A percentile compares a stretch with the other conserved stretches of the same genome.
These are phyloP conservation scores for Entelexis sorbosivorans DNA, from an alignment of 1,139 yeast genomes.

Conservation along the genomic window DNA sequence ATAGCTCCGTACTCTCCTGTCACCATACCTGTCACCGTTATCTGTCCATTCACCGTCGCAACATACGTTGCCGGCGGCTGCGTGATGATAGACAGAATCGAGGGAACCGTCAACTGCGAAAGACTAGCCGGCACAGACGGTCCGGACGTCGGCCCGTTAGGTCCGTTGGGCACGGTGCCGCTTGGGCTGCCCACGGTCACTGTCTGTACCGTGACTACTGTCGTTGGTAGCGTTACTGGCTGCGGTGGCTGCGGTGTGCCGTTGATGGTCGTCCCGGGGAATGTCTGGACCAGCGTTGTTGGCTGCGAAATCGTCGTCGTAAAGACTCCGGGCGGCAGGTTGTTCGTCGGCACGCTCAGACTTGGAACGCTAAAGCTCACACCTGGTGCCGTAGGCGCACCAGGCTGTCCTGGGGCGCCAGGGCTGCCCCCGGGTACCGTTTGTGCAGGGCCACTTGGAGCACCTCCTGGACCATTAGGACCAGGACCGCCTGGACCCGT, in stretches of 20 bases:
- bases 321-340: conserved; percentile 3
- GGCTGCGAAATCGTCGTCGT: conserved; percentile 1
- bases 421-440: no score
- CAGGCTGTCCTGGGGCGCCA: no score
- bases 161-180: neutral
- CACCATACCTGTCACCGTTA: conserved; percentile 15
- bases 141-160: neutral
- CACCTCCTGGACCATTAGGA: no score
- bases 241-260: conserved; percentile 2
- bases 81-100: conserved; percentile 17
- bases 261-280: conserved; percentile 3
- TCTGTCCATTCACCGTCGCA: conserved; percentile 14
- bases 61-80: conserved; percentile 14
- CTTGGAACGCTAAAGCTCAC: neutral
- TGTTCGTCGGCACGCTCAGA: conserved; percentile 1
- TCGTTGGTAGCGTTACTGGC: neutral
- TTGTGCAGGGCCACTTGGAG: no score
- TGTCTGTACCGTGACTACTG: neutral
- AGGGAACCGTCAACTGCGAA: conserved; percentile 12
- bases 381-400: neutral
- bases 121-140: no score
- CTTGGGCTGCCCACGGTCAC: neutral
- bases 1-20: conserved; percentile 6
- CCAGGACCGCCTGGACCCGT: neutral
- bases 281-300: neutral